phyloP scores from a whole-genome alignment of 1,284 basidiomycete genomes.

The Malassezia sp. region DNA sequence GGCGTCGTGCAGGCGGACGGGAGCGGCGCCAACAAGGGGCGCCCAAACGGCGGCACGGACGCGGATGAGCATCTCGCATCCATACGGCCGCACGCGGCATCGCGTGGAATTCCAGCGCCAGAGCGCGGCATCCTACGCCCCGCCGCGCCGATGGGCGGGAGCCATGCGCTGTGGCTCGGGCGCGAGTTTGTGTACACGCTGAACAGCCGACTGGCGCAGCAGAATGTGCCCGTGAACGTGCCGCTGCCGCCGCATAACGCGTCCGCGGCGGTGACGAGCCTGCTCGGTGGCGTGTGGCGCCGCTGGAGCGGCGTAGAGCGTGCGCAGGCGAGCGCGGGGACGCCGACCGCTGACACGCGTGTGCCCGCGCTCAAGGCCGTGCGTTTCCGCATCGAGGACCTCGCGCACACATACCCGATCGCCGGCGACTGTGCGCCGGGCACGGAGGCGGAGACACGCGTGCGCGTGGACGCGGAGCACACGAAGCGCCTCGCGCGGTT shows the following conservation, averaged over 20 bases:
- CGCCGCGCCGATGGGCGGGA: constrained; percentile 21
- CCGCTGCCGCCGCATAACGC: constrained; percentile 22
- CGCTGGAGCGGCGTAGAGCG: constrained; percentile 28
- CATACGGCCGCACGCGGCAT: background rate
- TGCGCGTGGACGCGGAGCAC: constrained; percentile 36
- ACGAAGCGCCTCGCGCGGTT: constrained; percentile 10
- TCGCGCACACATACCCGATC: constrained; percentile 44
- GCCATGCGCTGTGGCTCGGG: constrained; percentile 35
- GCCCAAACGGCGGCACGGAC: too few relatives aligned
- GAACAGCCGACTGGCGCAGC: constrained; percentile 39
- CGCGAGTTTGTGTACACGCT: constrained; percentile 36
- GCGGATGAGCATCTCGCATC: too few relatives aligned
- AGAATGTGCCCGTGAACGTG: constrained; percentile 40
- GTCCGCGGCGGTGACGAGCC: constrained; percentile 22
- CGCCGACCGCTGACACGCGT: background rate
- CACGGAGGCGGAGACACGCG: constrained; percentile 34
- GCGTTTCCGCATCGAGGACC: constrained; percentile 36
- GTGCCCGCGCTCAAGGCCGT: constrained; percentile 13
- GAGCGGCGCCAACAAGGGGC: too few relatives aligned
- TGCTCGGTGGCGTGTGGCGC: constrained; percentile 34
- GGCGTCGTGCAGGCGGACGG: too few relatives aligned
- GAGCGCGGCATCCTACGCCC: constrained; percentile 34
- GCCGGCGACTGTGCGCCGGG: constrained; percentile 28
- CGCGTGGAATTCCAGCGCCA: background rate
- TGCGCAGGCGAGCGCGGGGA: background rate